Evolutionary conservation across 2,329 filamentous ascomycete genomes (phyloP).

Genomic region (Phialophora expanda): DNA sequence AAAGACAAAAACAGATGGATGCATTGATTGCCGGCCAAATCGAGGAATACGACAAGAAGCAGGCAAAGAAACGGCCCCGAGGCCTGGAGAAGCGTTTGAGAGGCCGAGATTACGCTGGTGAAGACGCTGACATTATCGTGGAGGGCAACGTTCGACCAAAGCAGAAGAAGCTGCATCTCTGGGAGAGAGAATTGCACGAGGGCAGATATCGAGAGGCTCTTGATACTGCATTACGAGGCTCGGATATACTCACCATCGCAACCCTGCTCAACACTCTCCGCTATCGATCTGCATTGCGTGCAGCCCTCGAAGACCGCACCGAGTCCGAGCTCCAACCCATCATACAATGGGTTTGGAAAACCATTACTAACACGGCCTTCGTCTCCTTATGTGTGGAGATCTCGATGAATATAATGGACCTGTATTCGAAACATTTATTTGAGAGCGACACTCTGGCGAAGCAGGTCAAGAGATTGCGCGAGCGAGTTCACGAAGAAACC

Average conservation of each 20-base stretch:
- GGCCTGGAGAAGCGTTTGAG: slow-evolving; percentile 67
- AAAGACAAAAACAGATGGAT: slow-evolving; percentile 83
- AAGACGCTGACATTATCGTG: slow-evolving; percentile 86
- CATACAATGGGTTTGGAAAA: slow-evolving; percentile 78
- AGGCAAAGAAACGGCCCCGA: slow-evolving; percentile 64
- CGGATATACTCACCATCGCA: slow-evolving; percentile 67
- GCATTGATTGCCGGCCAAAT: slow-evolving; percentile 78
- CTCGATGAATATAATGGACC: slow-evolving; percentile 78
- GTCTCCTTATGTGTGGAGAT: slow-evolving; percentile 82
- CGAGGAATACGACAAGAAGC: slow-evolving; percentile 75
- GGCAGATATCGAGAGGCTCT: slow-evolving; percentile 78
- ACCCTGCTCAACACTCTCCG: slow-evolving; percentile 83
- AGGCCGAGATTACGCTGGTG: slow-evolving; percentile 79
- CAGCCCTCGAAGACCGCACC: slow-evolving; percentile 79
- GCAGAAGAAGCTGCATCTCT: slow-evolving; percentile 69
- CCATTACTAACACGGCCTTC: slow-evolving; percentile 78
- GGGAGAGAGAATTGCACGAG: slow-evolving; percentile 82
- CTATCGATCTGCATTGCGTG: slow-evolving; percentile 82
- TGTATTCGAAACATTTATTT: slow-evolving; percentile 81
- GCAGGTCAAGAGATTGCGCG: slow-evolving; percentile 71
- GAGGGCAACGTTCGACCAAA: slow-evolving; percentile 71
- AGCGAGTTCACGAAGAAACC: slow-evolving; percentile 74
- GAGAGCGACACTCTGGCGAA: slow-evolving; percentile 74
- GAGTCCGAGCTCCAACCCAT: slow-evolving; percentile 81
- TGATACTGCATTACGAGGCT: slow-evolving; percentile 72